phyloP scores from a whole-genome alignment of 306 rosid species.

The Cucumis sativus region DNA sequence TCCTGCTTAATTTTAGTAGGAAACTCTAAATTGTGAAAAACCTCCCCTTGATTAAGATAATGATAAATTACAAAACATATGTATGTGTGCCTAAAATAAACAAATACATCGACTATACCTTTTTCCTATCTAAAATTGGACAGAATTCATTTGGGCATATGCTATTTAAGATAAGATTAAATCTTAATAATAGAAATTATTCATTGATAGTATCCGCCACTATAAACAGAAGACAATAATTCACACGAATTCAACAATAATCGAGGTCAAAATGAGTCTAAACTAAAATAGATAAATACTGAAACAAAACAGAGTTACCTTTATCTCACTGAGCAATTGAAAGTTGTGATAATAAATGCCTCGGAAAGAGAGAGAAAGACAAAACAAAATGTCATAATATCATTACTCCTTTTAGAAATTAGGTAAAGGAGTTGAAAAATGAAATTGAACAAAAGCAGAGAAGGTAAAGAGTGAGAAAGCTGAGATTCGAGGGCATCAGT shows the following conservation, averaged over 20 bases:
- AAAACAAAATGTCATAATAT: background rate
- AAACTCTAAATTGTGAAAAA: background rate
- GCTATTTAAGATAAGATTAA: background rate
- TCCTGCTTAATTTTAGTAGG: background rate
- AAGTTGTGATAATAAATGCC: background rate
- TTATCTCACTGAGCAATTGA: background rate
- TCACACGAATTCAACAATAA: background rate
- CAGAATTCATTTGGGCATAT: background rate
- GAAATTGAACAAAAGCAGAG: background rate
- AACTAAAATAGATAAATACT: background rate
- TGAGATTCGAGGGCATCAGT: background rate
- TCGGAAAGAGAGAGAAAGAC: background rate
- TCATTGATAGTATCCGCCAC: background rate
- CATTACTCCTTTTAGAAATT: background rate
- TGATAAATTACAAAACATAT: background rate
- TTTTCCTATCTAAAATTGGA: background rate
- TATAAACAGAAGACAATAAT: constrained; percentile 3
- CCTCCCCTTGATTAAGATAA: background rate
- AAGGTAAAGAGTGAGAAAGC: background rate
- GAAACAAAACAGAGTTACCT: background rate
- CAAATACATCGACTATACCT: background rate
- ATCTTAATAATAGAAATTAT: background rate
- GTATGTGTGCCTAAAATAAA: background rate
- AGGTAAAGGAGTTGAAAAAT: background rate
- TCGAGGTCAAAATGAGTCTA: background rate